These are phyloP conservation scores for Ambrosiella beaveri DNA, from an alignment of 2,329 filamentous ascomycete genomes.

Conservation along the genomic window DNA sequence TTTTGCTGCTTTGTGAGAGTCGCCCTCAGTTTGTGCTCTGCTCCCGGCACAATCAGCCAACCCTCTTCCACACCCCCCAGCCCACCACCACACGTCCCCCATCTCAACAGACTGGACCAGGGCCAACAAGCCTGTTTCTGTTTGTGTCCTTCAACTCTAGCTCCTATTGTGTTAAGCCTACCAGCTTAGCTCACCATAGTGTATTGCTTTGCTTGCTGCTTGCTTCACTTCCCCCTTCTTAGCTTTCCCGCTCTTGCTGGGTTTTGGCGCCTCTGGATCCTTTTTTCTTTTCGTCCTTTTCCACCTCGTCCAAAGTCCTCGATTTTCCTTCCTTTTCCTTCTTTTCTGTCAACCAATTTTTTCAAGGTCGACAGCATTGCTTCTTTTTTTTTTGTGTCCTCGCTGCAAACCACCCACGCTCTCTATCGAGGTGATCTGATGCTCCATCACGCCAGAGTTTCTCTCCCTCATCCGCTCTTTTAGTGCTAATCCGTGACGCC, in stretches of 20 bases:
- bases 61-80: neutral
- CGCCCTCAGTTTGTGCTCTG: neutral
- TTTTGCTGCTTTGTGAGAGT: neutral
- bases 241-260: constrained; percentile 1
- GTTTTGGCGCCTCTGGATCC: neutral
- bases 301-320: neutral
- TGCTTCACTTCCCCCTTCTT: neutral
- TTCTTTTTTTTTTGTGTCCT: constrained; percentile 4
- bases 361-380: constrained; percentile 6
- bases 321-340: constrained; percentile 3
- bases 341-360: constrained; percentile 4
- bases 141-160: neutral
- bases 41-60: neutral
- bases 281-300: constrained; percentile 2
- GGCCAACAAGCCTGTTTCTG: neutral
- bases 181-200: neutral
- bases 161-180: no score
- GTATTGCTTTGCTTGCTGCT: neutral
- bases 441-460: neutral
- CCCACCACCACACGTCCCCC: neutral
- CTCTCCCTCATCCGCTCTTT: constrained; percentile 5
- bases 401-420: neutral
- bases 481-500: neutral
- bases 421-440: constrained; percentile 2
- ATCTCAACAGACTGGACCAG: neutral